Evolutionary conservation across 345 rosid genomes (phyloP).

Genomic region (Raphanus sativus): DNA sequence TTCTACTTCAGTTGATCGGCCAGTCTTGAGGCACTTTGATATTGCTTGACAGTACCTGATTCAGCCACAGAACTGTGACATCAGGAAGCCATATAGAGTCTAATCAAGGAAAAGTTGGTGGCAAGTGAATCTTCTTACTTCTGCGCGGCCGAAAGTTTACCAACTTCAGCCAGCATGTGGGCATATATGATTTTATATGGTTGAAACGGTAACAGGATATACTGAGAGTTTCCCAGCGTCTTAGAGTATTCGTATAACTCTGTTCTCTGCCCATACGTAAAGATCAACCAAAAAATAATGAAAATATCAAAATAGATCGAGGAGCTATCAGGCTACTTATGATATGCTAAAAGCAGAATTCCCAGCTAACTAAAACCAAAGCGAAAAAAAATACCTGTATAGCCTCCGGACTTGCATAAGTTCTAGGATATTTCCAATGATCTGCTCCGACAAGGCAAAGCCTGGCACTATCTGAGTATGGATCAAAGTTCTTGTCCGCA

Average conservation of each 20-base stretch:
- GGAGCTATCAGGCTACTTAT: neutral
- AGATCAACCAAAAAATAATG: constrained; percentile 30
- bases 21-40: constrained; percentile 60
- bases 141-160: constrained; percentile 83
- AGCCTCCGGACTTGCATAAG: constrained; percentile 69
- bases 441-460: constrained; percentile 80
- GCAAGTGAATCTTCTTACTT: constrained; percentile 60
- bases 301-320: constrained; percentile 29
- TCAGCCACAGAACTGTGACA: constrained; percentile 1
- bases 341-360: constrained; percentile 15
- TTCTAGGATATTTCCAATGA: constrained; percentile 74
- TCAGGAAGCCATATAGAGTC: constrained; percentile 36
- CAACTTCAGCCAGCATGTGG: constrained; percentile 94
- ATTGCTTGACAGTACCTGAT: constrained; percentile 76
- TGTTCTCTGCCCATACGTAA: constrained; percentile 70
- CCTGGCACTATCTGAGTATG: constrained; percentile 70
- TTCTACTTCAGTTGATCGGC: constrained; percentile 62
- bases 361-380: neutral
- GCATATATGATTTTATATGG: constrained; percentile 95
- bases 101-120: constrained; percentile 3
- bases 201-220: constrained; percentile 79
- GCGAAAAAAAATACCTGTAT: constrained; percentile 52
- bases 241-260: constrained; percentile 94
- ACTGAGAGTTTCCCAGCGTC: constrained; percentile 96
- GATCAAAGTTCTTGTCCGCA: constrained; percentile 67